These are phyloP conservation scores for Mantamonas sphyraenae DNA, from an alignment of 78 protist genomes.

Conservation along the genomic window DNA sequence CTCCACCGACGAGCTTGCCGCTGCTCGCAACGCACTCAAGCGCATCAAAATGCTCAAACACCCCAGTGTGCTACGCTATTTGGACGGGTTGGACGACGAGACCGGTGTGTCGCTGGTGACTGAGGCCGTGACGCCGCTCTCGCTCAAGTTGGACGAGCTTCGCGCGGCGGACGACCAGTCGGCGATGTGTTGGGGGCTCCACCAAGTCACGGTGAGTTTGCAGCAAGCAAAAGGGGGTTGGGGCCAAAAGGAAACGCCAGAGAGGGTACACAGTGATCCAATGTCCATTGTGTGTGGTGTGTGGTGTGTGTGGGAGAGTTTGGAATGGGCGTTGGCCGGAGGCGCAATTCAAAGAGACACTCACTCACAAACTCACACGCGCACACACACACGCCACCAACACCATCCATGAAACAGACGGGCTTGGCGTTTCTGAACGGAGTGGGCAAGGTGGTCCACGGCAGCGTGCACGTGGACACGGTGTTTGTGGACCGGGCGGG, in stretches of 20 bases:
- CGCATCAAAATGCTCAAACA: slow-evolving; percentile 10
- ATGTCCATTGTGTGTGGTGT: too few species aligned
- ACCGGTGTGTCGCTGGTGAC: slow-evolving; percentile 10
- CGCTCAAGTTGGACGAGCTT: background rate
- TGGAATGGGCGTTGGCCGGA: too few species aligned
- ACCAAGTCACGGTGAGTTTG: background rate
- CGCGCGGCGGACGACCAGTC: background rate
- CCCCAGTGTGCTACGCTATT: slow-evolving; percentile 12
- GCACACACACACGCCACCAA: too few species aligned
- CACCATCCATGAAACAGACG: too few species aligned
- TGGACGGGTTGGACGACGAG: slow-evolving; percentile 11
- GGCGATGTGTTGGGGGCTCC: slow-evolving; percentile 1
- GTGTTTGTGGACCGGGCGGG: slow-evolving; percentile 20
- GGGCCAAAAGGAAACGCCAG: too few species aligned
- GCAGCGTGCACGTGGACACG: background rate
- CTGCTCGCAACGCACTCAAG: slow-evolving; percentile 21
- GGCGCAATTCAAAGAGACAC: too few species aligned
- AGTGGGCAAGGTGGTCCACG: slow-evolving; percentile 21
- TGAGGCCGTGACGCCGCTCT: background rate
- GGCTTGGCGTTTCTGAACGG: slow-evolving; percentile 15
- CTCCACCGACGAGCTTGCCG: too few species aligned
- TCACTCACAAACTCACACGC: too few species aligned
- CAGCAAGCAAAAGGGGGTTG: too few species aligned
- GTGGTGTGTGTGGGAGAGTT: too few species aligned
- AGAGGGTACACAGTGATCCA: too few species aligned